Base-by-base conservation (phyloP, 2,329 filamentous ascomycete species). In the Aspergillus fijiensis region DNA sequence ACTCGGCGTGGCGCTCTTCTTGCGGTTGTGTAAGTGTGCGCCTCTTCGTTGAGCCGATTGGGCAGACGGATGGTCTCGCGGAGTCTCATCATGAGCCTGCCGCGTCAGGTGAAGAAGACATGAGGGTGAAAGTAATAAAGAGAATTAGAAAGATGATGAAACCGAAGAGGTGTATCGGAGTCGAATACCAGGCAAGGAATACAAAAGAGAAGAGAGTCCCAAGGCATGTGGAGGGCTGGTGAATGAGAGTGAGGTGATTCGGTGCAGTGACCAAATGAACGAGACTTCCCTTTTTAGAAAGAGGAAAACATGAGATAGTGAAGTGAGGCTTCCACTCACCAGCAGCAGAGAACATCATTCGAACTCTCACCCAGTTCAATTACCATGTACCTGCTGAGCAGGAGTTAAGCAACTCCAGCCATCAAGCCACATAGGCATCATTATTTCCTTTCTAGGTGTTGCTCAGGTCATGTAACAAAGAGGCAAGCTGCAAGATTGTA, bases 41-140 rank as follows among this genome's bases (percentile, higher is more conserved):
- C 59, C 33, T 76, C 75, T 21, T 68, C 66, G 23, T 68, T 63
- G 29, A 69, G 70, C 49, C 71, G 65, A 25, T 63, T 52, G 10
- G 76, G 75, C 21, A 63, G 66, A 14, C 63, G 68, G 55, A 78
- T 71, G 16, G 31, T 70, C 5, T 63, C 59, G 61, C 76, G 71
- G 19, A 77, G 70, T 53, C 65, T 71, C 74, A 76, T 76, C 29
- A 55, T 65, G 48, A 51, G 48, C 49, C 29, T 45, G 23, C 23
- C 49, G 49, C 16, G 49, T 33, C 12, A 16, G 47, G 54, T 23
- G 31, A 45, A 39, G 48, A 25, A 39, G 49, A 27, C 42, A 29
- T 50, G 50, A 45, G 27, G 49, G 47, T 4, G 33, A 35, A 35
- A 16, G 14, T 12, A 6, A 16, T 12, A 5, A 35, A 35, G 33